Base-by-base conservation (phyloP, 371 early-diverging fungal species). In the Rhizopus stolonifer region DNA sequence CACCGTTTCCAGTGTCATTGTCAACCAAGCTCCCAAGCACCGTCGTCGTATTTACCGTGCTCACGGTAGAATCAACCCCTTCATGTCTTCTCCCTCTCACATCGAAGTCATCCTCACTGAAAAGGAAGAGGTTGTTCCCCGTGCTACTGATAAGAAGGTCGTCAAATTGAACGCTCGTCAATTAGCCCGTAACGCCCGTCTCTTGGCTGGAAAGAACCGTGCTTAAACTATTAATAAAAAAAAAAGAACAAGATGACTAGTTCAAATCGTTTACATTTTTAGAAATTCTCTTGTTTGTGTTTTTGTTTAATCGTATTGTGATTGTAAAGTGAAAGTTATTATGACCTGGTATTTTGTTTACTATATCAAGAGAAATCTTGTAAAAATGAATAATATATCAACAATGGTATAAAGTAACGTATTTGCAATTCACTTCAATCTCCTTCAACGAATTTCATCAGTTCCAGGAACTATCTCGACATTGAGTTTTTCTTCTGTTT, bases 31-130 rank as follows among this genome's bases (percentile, higher is more conserved):
- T 58, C 96, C 96, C 73, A 95, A 94, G 82, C 93, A 94, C 78
- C 93, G 97, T 69, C 92, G 99, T 72, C 86, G 99, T 77, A 95
- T 94, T 46, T 96, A 91, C 90, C 91, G 99, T 82, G 99, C 99
- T 65, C 98, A 98, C 87, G 99, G 99, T 83, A 89, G 99, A 79
- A 93, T 96, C 69, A 86, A 87, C 85, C 76, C 98, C 56, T 99
- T 93, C 91, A 93, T 94, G 92, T 85, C 85, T 74, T 87, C 85
- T 79, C 99, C 99, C 38, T 97, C 93, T 87, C 99, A 99, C 86
- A 87, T 99, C 65, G 96, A 98, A 84, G 77, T 99, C 56, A 88
- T 91, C 64, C 83, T 91, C 64, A 80, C 87, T 46, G 95, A 94
- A 84, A 89, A 86, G 74, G 86, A 82, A 63, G 85, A 87, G 79